phyloP scores from a whole-genome alignment of 441 rosid genomes.

The Pelargonium fulgidum region DNA sequence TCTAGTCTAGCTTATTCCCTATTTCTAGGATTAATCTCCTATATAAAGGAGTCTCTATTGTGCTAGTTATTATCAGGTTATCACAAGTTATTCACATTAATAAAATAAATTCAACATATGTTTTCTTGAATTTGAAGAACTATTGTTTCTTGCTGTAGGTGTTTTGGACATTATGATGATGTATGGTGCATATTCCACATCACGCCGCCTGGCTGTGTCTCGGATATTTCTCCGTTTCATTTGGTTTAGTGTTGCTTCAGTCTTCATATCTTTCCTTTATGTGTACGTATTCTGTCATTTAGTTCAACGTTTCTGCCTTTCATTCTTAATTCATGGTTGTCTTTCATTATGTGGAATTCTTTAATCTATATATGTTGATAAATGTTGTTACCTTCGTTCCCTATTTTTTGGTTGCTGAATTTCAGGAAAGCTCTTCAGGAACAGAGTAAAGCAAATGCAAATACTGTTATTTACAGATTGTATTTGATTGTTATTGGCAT shows the following conservation, averaged over 20 bases:
- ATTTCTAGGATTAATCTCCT: too few species aligned
- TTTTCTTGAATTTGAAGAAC: too few species aligned
- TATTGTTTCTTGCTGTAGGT: conserved; percentile 45
- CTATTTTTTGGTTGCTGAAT: conserved; percentile 14
- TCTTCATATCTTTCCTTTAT: conserved; percentile 74
- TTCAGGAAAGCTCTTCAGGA: conserved; percentile 77
- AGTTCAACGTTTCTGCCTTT: conserved; percentile 13
- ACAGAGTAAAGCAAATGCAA: conserved; percentile 38
- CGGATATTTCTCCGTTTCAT: conserved; percentile 82
- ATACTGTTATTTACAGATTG: conserved; percentile 48
- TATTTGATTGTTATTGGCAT: conserved; percentile 73
- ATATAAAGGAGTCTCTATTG: too few species aligned
- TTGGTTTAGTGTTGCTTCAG: conserved; percentile 78
- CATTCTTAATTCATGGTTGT: conserved; percentile 14
- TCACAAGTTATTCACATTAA: too few species aligned
- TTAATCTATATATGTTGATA: neutral
- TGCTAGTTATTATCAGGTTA: too few species aligned
- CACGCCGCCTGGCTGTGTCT: conserved; percentile 70
- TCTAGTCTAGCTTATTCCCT: too few species aligned
- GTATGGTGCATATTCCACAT: conserved; percentile 95
- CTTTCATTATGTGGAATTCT: neutral
- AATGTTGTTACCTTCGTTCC: conserved; percentile 6
- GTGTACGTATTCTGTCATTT: conserved; percentile 53
- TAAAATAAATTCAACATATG: too few species aligned
- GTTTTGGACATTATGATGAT: conserved; percentile 84